These are phyloP conservation scores for Sordariomycetes sp. DNA, from an alignment of 2,329 filamentous ascomycete genomes.

Conservation along the genomic window DNA sequence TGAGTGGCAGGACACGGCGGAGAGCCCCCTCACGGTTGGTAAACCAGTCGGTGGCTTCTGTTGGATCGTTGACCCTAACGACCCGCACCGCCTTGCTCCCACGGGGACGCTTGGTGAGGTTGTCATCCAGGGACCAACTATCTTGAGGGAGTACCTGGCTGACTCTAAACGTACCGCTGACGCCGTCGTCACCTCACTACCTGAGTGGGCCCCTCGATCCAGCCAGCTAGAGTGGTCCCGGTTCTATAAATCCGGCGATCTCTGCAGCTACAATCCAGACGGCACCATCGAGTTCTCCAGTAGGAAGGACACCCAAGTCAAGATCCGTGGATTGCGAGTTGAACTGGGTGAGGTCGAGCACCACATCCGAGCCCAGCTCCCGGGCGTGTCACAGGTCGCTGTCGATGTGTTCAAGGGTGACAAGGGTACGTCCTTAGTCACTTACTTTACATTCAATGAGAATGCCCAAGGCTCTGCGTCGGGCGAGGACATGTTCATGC, in stretches of 20 bases:
- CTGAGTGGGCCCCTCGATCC: background rate
- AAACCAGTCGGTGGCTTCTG: slow-evolving; percentile 2
- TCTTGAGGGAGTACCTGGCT: slow-evolving; percentile 39
- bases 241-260: slow-evolving; percentile 11
- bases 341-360: slow-evolving; percentile 23
- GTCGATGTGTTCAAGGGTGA: slow-evolving; percentile 6
- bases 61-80: slow-evolving; percentile 10
- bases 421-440: background rate
- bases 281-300: slow-evolving; percentile 13
- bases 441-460: slow-evolving; percentile 2
- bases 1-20: slow-evolving; percentile 1
- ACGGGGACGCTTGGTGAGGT: slow-evolving; percentile 16
- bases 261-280: slow-evolving; percentile 1
- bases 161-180: slow-evolving; percentile 15
- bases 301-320: slow-evolving; percentile 20
- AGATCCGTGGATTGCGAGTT: slow-evolving; percentile 41
- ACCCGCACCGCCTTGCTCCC: slow-evolving; percentile 9
- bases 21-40: slow-evolving; percentile 3
- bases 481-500: background rate
- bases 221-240: background rate
- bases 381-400: slow-evolving; percentile 2
- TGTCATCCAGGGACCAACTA: slow-evolving; percentile 17
- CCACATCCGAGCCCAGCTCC: background rate
- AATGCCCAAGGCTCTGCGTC: background rate
- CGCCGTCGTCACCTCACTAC: background rate